phyloP scores from a whole-genome alignment of 2,329 filamentous ascomycete species.

The Clarireedia hainanense region DNA sequence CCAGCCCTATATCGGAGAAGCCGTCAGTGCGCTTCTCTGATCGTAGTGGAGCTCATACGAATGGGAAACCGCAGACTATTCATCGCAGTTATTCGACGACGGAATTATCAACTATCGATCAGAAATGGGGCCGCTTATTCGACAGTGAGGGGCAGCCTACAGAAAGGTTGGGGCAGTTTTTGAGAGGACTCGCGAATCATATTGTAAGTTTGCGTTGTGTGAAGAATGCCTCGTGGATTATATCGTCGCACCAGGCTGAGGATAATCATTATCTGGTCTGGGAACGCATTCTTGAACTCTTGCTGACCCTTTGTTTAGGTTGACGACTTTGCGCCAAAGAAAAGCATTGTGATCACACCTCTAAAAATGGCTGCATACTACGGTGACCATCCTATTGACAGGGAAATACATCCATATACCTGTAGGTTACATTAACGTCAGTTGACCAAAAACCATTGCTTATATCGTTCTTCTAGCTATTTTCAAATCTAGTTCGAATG shows the following conservation, averaged over 20 bases:
- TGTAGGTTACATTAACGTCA: conserved; percentile 36
- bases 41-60: not conserved
- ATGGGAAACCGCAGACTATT: not conserved
- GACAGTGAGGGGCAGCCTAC: conserved; percentile 60
- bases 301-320: conserved; percentile 40
- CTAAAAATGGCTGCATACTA: conserved; percentile 71
- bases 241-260: not conserved
- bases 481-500: conserved; percentile 26
- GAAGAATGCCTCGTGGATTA: not conserved
- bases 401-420: conserved; percentile 62
- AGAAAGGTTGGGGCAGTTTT: conserved; percentile 57
- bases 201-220: conserved; percentile 45
- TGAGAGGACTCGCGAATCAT: conserved; percentile 66
- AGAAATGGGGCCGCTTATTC: conserved; percentile 72
- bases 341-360: conserved; percentile 65
- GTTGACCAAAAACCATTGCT: conserved; percentile 2
- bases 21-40: conserved; percentile 23
- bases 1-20: conserved; percentile 28
- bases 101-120: conserved; percentile 55
- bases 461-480: conserved; percentile 16
- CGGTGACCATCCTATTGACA: conserved; percentile 51
- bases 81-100: conserved; percentile 25
- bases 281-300: not conserved
- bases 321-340: conserved; percentile 59
- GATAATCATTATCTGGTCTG: too few species aligned